phyloP scores from a whole-genome alignment of 139 green algal genomes.

The Haematococcus lacustris region DNA sequence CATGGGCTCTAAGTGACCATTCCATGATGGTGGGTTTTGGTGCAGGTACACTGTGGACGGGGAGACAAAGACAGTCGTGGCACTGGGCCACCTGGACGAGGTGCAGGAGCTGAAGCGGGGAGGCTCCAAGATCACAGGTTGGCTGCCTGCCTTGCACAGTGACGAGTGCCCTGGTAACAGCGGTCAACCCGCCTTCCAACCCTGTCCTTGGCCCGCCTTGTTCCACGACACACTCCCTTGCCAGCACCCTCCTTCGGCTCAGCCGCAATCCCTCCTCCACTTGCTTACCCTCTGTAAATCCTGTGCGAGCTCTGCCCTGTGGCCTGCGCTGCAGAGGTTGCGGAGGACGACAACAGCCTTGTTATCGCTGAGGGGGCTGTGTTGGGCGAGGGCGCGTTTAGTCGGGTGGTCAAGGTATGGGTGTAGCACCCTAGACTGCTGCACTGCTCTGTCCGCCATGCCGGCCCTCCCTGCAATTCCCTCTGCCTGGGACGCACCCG shows the following conservation, averaged over 20 bases:
- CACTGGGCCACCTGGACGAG: slow-evolving; percentile 80
- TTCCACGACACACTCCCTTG: not conserved
- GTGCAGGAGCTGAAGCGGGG: slow-evolving; percentile 54
- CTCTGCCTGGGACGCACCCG: too few species aligned
- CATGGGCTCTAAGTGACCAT: not conserved
- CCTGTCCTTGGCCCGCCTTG: not conserved
- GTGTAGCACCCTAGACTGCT: too few species aligned
- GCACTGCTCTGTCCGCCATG: too few species aligned
- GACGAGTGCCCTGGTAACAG: not conserved
- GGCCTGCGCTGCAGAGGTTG: not conserved
- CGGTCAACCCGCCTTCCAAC: not conserved
- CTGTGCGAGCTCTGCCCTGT: not conserved
- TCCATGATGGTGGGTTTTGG: not conserved
- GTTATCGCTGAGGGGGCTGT: slow-evolving; percentile 67
- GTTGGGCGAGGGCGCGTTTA: slow-evolving; percentile 83
- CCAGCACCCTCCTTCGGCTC: too few species aligned
- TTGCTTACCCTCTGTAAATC: not conserved
- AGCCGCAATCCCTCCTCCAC: not conserved
- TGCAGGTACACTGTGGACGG: not conserved
- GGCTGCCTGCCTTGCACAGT: too few species aligned
- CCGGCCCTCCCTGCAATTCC: too few species aligned
- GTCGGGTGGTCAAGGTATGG: slow-evolving; percentile 42
- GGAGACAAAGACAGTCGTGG: not conserved
- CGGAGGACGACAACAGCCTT: slow-evolving; percentile 16
- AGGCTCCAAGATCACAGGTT: slow-evolving; percentile 14